phyloP scores from a whole-genome alignment of 2,329 filamentous ascomycete species.

The Aspergillus tamarii region DNA sequence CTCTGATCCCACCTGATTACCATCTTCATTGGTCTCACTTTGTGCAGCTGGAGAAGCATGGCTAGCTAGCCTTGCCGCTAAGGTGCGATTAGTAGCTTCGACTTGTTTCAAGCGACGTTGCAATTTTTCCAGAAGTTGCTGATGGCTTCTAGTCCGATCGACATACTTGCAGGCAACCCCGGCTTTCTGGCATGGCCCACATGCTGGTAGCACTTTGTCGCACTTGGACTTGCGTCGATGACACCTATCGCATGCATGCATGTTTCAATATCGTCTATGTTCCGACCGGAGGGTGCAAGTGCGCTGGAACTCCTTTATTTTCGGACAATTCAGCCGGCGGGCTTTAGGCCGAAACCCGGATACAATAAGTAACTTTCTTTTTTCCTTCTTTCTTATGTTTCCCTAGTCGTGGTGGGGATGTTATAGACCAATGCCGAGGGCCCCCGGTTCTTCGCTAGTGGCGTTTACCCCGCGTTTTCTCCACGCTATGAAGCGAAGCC shows the following conservation, averaged over 20 bases:
- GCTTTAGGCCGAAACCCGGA: not conserved
- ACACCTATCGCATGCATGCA: not conserved
- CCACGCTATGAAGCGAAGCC: not conserved
- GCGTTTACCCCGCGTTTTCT: not conserved
- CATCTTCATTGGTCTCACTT: not conserved
- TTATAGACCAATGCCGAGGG: not conserved
- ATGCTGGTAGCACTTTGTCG: not conserved
- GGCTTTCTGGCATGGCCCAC: not conserved
- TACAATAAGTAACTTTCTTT: not conserved
- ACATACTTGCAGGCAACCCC: not conserved
- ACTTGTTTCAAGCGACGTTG: not conserved
- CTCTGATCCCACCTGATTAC: not conserved
- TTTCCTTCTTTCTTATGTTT: too few species aligned
- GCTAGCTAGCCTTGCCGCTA: not conserved
- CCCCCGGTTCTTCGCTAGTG: not conserved
- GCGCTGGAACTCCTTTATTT: not conserved
- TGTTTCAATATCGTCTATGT: not conserved
- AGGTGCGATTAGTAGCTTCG: not conserved
- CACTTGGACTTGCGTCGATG: not conserved
- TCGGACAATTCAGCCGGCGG: not conserved
- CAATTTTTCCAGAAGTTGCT: not conserved
- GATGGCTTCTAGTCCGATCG: not conserved
- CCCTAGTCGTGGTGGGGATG: not conserved
- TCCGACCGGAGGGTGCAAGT: not conserved
- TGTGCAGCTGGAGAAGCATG: not conserved